Evolutionary conservation across 257 asterid genomes (phyloP), one percentile per base, ranked within the genome.

Genomic region (Salvia miltiorrhiza): DNA sequence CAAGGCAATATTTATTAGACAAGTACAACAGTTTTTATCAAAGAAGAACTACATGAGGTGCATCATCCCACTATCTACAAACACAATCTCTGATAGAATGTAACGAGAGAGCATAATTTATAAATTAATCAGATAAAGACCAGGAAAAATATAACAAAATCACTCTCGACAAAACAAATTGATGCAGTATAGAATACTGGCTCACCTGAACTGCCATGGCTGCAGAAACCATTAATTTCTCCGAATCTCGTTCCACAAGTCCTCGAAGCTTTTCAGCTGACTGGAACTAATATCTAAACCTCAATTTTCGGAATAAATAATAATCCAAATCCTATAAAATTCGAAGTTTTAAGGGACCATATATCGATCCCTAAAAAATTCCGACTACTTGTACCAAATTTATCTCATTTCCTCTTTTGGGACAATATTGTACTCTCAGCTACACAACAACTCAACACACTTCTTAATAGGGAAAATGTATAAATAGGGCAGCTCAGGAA

Each of bases 201-300:
- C 71, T 57, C 56, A 90, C 96, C 88, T 77, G 74, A 60, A 41
- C 9, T 63, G 54, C 49, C 86, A 78, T 81, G 53, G 80, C 78
- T 62, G 80, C 76, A 71, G 79, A 64, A 67, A 54, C 75, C 82
- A 79, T 79, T 21, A 70, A 9, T 76, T 63, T 60, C 69, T 74
- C 67, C 59, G 26, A 57, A 39, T 40, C 53, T 37, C 32, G 43
- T 71, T 41, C 14, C 64, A 49, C 37, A 52, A 33, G 40, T 68
- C n/a, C 35, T 55, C 28, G 30, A 39, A 73, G 56, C 54, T 64
- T 55, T 63, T 59, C 12, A 35, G 9, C 67, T 30, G 61, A 52
- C 32, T 32, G 60, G 23, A 57, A 13, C 73, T 41, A 55, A 55
- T 69, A 17, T 69, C 58, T 12, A 17, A 57, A 17, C 67, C 47